Base-by-base conservation (phyloP, 495 filamentous ascomycete species). In the Xylaria bambusicola region DNA sequence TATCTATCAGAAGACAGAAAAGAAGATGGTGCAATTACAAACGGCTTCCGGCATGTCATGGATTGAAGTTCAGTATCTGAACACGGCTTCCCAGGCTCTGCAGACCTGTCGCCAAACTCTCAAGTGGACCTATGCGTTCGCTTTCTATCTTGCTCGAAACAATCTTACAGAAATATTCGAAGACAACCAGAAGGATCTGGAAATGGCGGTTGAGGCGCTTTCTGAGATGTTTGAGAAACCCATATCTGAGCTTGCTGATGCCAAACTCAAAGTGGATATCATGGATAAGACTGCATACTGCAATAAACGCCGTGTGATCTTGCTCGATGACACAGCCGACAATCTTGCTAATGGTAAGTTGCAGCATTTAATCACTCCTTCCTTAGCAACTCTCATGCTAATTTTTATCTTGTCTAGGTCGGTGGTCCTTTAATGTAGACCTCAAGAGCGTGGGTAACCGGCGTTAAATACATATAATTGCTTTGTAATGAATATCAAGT, bases 51-150 rank as follows among this genome's bases (percentile, higher is more conserved):
- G 91, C 58, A 92, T 98, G 84, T 96, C 92, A 0, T 98, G 94
- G 94, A 98, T 98, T 56, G 94, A 98, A 69, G 94, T 98, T 15
- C 94, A 98, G 68, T 98, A 97, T 71, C 80, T 98, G 2, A 88
- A 95, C 61, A 86, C 89, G 4, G 95, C 94, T 2, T 97, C 93
- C 3, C 91, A 96, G 72, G 90, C 92, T 7, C 82, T 98, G 21
- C 94, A 98, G 75, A 91, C 91, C 41, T 98, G 94, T 72, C 88
- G 94, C 0, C 93, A 97, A 75, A 98, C 93, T 0, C 79, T 98
- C 38, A 98, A 98, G 77, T 98, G 94, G 94, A 98, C 94, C 0
- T 98, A 98, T 68, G 95, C 94, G 0, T 98, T 98, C 75, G 94
- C 94, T 1, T 98, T 92, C 68, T 98, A 98, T 66, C 84, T 98